Percentiles rank a stretch among this genome's conserved stretches.
phyloP scores from a whole-genome alignment of 352 stramenopile species.

The Phytophthora constricta region DNA sequence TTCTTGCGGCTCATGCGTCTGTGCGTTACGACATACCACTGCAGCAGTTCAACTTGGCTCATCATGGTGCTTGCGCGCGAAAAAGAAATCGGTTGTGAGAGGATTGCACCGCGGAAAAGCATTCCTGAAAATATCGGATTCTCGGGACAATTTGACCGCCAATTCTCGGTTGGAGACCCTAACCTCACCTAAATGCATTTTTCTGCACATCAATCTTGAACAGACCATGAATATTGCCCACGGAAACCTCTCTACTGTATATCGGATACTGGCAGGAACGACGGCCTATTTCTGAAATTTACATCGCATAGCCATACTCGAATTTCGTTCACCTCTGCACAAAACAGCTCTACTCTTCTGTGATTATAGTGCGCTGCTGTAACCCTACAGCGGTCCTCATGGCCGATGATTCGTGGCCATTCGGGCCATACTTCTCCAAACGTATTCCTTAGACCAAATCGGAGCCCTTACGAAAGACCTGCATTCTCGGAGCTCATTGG shows the following conservation, averaged over 20 bases:
- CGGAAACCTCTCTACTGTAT: not conserved
- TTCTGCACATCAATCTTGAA: not conserved
- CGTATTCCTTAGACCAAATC: no score
- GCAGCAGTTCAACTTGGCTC: conserved; percentile 1
- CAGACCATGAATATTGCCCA: not conserved
- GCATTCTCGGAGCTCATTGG: no score
- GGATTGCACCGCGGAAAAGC: not conserved
- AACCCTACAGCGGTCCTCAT: no score
- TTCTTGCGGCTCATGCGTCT: conserved; percentile 14
- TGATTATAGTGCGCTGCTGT: no score
- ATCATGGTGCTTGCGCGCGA: not conserved
- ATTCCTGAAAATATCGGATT: not conserved
- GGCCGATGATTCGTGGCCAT: no score
- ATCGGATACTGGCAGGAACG: no score
- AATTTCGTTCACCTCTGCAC: no score
- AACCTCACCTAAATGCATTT: not conserved
- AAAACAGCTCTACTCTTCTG: no score
- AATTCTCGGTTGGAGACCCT: not conserved
- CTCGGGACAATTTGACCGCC: not conserved
- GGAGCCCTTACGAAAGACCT: no score
- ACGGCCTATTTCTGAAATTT: no score
- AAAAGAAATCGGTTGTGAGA: not conserved
- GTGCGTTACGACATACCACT: not conserved
- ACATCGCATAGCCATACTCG: no score
- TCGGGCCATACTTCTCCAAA: no score